These are phyloP conservation scores for Hydrangea macrophylla DNA, from an alignment of 148 eudicot genomes.

Conservation along the genomic window DNA sequence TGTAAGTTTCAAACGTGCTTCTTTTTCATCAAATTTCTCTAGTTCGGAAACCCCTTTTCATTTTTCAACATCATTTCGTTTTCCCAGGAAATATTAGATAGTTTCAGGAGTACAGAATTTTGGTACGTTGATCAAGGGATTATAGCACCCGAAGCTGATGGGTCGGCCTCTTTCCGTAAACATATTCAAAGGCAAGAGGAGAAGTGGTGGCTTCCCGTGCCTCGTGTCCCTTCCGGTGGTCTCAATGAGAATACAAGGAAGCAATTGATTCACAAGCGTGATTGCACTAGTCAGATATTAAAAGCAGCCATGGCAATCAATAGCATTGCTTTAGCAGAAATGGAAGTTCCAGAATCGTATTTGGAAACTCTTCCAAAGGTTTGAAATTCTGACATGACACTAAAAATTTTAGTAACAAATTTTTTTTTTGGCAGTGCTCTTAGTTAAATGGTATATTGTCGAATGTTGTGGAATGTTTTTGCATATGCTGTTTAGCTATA, in stretches of 20 bases:
- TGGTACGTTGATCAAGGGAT: slow-evolving; percentile 98
- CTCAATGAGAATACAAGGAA: slow-evolving; percentile 60
- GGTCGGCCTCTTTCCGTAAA: slow-evolving; percentile 67
- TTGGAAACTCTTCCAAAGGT: slow-evolving; percentile 94
- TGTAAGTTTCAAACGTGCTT: slow-evolving; percentile 39
- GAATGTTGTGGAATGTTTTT: too few species aligned
- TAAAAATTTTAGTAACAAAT: neutral
- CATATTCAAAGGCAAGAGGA: slow-evolving; percentile 74
- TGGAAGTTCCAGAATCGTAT: slow-evolving; percentile 93
- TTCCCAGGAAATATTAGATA: slow-evolving; percentile 76
- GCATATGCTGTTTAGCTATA: too few species aligned
- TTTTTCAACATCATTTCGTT: neutral
- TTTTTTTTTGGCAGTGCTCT: too few species aligned
- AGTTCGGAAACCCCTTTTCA: too few species aligned
- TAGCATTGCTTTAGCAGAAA: slow-evolving; percentile 64
- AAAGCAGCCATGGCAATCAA: slow-evolving; percentile 93
- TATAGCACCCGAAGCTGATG: slow-evolving; percentile 59
- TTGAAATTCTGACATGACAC: slow-evolving; percentile 4
- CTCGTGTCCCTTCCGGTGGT: slow-evolving; percentile 84
- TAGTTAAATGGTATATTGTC: too few species aligned
- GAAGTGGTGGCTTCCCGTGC: slow-evolving; percentile 99
- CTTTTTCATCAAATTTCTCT: neutral
- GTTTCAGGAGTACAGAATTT: slow-evolving; percentile 74
- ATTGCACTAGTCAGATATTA: slow-evolving; percentile 79
- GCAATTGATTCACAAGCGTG: slow-evolving; percentile 76